phyloP scores from a whole-genome alignment of 345 rosid genomes.

The Leavenworthia alabamica region DNA sequence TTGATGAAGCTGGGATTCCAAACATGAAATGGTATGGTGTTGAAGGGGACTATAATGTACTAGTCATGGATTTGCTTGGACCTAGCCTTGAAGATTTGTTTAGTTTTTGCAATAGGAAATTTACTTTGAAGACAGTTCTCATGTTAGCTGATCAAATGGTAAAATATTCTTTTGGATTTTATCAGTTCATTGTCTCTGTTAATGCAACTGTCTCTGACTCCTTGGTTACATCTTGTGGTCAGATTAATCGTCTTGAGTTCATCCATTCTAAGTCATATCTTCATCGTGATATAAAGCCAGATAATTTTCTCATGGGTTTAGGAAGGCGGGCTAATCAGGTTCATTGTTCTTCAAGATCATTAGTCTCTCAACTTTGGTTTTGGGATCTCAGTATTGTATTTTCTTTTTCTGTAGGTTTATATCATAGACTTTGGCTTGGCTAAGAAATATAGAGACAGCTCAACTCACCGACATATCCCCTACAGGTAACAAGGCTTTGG shows the following conservation, averaged over 20 bases:
- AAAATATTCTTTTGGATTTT: neutral
- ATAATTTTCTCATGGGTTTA: conserved; percentile 90
- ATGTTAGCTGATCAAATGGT: conserved; percentile 99
- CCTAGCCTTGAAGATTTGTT: conserved; percentile 96
- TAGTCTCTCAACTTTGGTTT: neutral
- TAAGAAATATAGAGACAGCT: conserved; percentile 79
- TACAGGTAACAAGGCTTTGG: conserved; percentile 49
- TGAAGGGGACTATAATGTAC: conserved; percentile 88
- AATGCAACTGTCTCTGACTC: neutral
- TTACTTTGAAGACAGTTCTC: conserved; percentile 85
- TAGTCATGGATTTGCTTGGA: conserved; percentile 95
- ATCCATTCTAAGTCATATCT: conserved; percentile 87
- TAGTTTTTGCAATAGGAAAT: conserved; percentile 76
- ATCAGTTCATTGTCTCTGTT: neutral
- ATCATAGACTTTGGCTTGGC: conserved; percentile 90
- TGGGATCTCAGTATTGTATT: neutral
- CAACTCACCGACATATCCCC: conserved; percentile 79
- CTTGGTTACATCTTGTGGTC: neutral
- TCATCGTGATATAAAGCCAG: conserved; percentile 94
- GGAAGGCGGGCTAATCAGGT: conserved; percentile 96
- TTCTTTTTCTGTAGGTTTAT: conserved; percentile 48
- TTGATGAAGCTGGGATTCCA: conserved; percentile 80
- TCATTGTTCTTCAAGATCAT: conserved; percentile 13
- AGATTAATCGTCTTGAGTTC: conserved; percentile 90
- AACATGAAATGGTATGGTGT: conserved; percentile 85